Conservation (phyloP, 1,139 yeast genomes). For the Zygosaccharomyces pseudobailii region DNA sequence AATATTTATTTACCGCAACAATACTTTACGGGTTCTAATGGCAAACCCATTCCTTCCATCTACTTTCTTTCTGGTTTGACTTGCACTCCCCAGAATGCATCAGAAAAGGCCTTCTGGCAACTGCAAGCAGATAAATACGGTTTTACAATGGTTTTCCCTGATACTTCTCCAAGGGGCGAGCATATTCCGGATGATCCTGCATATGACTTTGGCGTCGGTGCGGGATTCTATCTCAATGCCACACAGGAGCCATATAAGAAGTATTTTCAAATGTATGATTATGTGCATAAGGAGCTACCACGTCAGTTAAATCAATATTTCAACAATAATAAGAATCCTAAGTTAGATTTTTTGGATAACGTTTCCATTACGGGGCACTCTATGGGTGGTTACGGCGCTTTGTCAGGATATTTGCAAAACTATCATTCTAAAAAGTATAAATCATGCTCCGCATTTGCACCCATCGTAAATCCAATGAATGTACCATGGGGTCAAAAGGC, state of each 20-base stretch:
- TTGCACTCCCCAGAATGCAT: constrained; percentile 88
- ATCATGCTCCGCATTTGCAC: constrained; percentile 88
- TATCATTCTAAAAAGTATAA: constrained; percentile 52
- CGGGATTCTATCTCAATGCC: constrained; percentile 91
- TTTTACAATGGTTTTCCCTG: constrained; percentile 88
- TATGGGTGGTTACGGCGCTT: constrained; percentile 97
- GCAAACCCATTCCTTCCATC: constrained; percentile 57
- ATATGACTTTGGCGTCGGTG: constrained; percentile 93
- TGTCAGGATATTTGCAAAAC: constrained; percentile 67
- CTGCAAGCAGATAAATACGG: constrained; percentile 77
- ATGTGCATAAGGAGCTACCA: constrained; percentile 73
- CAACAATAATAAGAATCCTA: constrained; percentile 41
- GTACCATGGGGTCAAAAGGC: constrained; percentile 88
- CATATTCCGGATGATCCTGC: constrained; percentile 78
- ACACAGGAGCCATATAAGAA: constrained; percentile 63
- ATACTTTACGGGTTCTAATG: constrained; percentile 31
- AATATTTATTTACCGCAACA: constrained; percentile 75
- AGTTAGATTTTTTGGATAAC: constrained; percentile 40
- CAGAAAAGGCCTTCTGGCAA: constrained; percentile 91
- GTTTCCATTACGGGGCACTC: constrained; percentile 89
- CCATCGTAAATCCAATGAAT: constrained; percentile 72
- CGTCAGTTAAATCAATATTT: constrained; percentile 38
- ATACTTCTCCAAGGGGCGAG: constrained; percentile 97
- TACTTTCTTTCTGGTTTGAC: constrained; percentile 85
- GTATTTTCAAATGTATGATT: constrained; percentile 82